phyloP scores from a whole-genome alignment of 2,329 filamentous ascomycete species.

The Beauveria sp. region DNA sequence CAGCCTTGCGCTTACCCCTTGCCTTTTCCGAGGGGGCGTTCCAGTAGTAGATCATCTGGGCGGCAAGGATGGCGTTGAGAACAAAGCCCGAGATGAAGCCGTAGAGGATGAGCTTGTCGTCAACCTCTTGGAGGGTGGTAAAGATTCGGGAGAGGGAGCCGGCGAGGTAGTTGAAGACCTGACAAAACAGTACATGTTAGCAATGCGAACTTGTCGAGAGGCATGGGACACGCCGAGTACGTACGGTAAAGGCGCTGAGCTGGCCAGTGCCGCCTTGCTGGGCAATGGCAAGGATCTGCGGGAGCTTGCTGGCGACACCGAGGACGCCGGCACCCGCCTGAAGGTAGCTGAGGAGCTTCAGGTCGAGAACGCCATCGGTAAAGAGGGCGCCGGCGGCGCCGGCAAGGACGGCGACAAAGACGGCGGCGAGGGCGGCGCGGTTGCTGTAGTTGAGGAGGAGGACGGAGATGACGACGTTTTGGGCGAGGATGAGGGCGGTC shows the following conservation, averaged over 20 bases:
- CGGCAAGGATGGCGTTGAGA: slow-evolving; percentile 80
- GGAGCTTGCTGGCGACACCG: slow-evolving; percentile 83
- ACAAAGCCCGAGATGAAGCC: slow-evolving; percentile 85
- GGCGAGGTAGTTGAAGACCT: slow-evolving; percentile 97
- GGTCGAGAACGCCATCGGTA: slow-evolving; percentile 54
- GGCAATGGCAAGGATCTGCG: slow-evolving; percentile 85
- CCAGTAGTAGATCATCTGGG: slow-evolving; percentile 97
- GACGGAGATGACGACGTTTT: slow-evolving; percentile 84
- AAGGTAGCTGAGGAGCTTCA: slow-evolving; percentile 61
- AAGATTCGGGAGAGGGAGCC: slow-evolving; percentile 93
- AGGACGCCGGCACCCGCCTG: slow-evolving; percentile 80
- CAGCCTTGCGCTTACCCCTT: slow-evolving; percentile 33
- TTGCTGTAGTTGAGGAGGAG: slow-evolving; percentile 80
- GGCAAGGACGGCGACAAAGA: slow-evolving; percentile 71
- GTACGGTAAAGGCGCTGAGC: slow-evolving; percentile 89
- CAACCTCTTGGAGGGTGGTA: slow-evolving; percentile 93
- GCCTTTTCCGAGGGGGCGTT: slow-evolving; percentile 53
- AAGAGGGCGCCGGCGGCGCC: slow-evolving; percentile 64
- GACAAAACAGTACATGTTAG: slow-evolving; percentile 3
- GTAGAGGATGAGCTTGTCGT: slow-evolving; percentile 93
- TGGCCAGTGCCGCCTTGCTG: slow-evolving; percentile 84
- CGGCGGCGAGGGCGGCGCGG: slow-evolving; percentile 57
- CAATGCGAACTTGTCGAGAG: neutral
- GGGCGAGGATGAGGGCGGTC: slow-evolving; percentile 81
- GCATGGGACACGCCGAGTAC: slow-evolving; percentile 25